Percentiles rank a stretch among this genome's conserved stretches.
Conservation (phyloP, 257 asterid genomes). For the Lycium ferocissimum region DNA sequence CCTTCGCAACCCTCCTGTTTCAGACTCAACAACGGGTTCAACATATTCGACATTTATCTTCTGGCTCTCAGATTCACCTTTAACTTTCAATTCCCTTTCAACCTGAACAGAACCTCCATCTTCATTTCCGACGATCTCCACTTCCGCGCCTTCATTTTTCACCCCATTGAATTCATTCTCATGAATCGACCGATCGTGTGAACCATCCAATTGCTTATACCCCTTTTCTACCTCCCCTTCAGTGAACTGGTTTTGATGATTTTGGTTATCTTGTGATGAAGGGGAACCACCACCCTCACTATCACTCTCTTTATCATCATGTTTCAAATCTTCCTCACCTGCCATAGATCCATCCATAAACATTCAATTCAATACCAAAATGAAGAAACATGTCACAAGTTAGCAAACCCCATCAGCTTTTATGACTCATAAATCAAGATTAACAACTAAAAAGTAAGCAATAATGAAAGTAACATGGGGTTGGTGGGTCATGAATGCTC, state of each 20-base stretch:
- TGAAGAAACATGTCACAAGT: neutral
- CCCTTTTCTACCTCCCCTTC: constrained; percentile 46
- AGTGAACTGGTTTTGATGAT: constrained; percentile 38
- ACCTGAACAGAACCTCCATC: constrained; percentile 35
- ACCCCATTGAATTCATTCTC: constrained; percentile 30
- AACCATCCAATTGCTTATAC: constrained; percentile 36
- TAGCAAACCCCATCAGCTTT: constrained; percentile 25
- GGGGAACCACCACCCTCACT: constrained; percentile 49
- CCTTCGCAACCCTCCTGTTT: constrained; percentile 44
- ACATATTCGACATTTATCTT: constrained; percentile 39
- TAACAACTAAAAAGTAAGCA: constrained; percentile 13
- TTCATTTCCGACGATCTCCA: neutral
- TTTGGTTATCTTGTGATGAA: constrained; percentile 43
- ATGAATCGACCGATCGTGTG: constrained; percentile 27
- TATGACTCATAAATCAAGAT: constrained; percentile 16
- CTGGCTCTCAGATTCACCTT: constrained; percentile 37
- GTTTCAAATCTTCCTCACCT: constrained; percentile 60
- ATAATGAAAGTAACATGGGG: constrained; percentile 27
- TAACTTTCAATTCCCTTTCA: constrained; percentile 44
- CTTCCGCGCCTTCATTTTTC: constrained; percentile 26
- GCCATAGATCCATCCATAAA: constrained; percentile 44
- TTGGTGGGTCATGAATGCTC: constrained; percentile 27
- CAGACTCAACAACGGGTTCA: constrained; percentile 39
- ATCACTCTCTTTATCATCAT: constrained; percentile 50
- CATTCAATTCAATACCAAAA: constrained; percentile 36